Evolutionary conservation across 768 basidiomycete genomes (phyloP), one percentile per base, ranked within the genome.

Genomic region (Mycena pura): DNA sequence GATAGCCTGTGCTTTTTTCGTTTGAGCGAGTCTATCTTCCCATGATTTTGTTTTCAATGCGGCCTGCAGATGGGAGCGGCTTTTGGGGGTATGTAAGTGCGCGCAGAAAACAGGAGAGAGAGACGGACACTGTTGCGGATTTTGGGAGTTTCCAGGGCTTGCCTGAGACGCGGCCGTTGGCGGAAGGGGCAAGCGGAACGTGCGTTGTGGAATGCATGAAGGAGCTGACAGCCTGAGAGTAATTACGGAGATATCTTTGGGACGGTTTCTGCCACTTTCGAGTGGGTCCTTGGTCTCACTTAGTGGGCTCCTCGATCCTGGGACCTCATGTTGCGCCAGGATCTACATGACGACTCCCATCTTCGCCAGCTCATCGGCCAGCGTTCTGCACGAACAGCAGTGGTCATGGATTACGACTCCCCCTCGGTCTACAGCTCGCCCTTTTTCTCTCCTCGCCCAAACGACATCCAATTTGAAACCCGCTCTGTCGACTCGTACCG

Each of bases 11-110:
- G 84, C 84, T 68, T 84, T 85, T 70, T 84, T 84, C 24, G 86
- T 85, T 70, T 86, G 86, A 60, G 84, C 79, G 84, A 92, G 91
- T 34, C 92, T 81, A 31, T 84, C 82, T 54, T 85, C 80, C 86
- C 89, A 93, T 39, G 69, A 78, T 73, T 81, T 88, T 3, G 88
- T 82, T 73, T 87, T 91, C 52, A 89, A 79, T 57, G 85, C 89
- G 11, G 78, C 73, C 36, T 85, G 86, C 13, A 90, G 80, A 70
- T 90, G 84, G 5, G 92, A 85, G 28, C 91, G 89, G 36, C 91
- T 92, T 71, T 27, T 36, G 52, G 53, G 38, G 48, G 46, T 57
- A 62, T 46, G 40, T 65, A 32, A 41, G 60, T 17, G 54, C 49
- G 47, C 14, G 11, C 43, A 27, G n/a, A n/a, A n/a, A n/a, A n/a